Evolutionary conservation across 306 rosid genomes (phyloP).

Genomic region (Vigna trinervia): DNA sequence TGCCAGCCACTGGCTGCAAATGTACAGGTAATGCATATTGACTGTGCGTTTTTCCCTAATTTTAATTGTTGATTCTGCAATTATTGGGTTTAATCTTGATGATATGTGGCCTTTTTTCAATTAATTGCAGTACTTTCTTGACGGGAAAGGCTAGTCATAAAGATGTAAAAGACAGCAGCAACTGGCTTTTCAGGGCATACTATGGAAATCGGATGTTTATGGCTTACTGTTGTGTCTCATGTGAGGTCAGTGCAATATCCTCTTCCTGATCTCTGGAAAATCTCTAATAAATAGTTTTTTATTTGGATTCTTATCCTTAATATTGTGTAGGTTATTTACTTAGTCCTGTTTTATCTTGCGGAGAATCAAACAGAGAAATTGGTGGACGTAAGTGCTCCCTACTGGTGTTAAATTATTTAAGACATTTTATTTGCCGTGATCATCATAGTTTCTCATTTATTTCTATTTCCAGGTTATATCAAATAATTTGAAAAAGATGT

Average conservation of each 20-base stretch:
- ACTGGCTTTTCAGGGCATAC: conserved; percentile 88
- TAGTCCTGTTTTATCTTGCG: conserved; percentile 75
- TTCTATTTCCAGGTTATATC: conserved; percentile 66
- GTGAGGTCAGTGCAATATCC: conserved; percentile 67
- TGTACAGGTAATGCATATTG: conserved; percentile 77
- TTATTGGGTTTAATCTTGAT: conserved; percentile 30
- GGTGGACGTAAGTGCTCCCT: conserved; percentile 66
- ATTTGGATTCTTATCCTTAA: conserved; percentile 43
- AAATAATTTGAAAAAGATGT: conserved; percentile 57
- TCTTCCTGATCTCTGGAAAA: conserved; percentile 20
- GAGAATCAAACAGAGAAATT: conserved; percentile 69
- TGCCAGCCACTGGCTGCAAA: conserved; percentile 98
- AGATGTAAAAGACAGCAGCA: conserved; percentile 97
- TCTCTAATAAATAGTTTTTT: background rate
- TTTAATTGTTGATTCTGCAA: conserved; percentile 13
- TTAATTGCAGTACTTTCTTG: conserved; percentile 85
- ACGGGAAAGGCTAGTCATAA: conserved; percentile 92
- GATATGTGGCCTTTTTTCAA: conserved; percentile 27
- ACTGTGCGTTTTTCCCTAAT: conserved; percentile 5
- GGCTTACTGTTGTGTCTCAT: conserved; percentile 96
- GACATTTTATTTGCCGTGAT: conserved; percentile 21
- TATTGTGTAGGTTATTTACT: conserved; percentile 77
- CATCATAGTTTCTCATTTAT: conserved; percentile 40
- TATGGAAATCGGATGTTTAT: conserved; percentile 95
- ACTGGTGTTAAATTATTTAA: conserved; percentile 18